phyloP scores from a whole-genome alignment of 1,284 basidiomycete genomes.

The Cryptococcus deneoformans region DNA sequence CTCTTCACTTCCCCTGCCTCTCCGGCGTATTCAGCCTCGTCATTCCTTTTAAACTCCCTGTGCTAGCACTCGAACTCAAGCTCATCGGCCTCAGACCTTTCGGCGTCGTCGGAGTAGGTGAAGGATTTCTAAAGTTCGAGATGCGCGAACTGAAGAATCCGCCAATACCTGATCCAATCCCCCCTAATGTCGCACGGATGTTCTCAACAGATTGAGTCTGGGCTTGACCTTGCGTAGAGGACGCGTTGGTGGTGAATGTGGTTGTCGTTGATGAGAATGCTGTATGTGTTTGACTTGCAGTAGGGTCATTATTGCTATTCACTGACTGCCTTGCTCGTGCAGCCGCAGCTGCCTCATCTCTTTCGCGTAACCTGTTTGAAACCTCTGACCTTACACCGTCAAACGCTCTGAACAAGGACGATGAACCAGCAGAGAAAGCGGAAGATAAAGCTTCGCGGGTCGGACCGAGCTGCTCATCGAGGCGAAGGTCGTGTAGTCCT shows the following conservation, averaged over 20 bases:
- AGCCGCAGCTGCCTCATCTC: conserved; percentile 18
- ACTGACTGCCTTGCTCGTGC: conserved; percentile 6
- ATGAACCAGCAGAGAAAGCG: conserved; percentile 69
- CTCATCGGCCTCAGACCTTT: conserved; percentile 33
- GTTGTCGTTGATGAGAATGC: neutral
- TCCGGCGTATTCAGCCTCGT: too few relatives aligned
- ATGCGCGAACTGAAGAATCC: conserved; percentile 40
- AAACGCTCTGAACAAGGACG: conserved; percentile 81
- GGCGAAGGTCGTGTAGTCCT: conserved; percentile 83
- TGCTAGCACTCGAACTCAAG: conserved; percentile 16
- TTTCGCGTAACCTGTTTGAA: conserved; percentile 32
- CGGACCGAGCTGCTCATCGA: conserved; percentile 85
- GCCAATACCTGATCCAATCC: conserved; percentile 41
- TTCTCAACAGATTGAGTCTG: conserved; percentile 17
- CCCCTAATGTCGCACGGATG: conserved; percentile 36
- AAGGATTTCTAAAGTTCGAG: conserved; percentile 15
- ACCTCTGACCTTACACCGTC: conserved; percentile 66
- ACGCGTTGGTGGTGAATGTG: neutral
- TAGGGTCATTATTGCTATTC: neutral
- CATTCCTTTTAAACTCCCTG: neutral
- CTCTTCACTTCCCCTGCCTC: too few relatives aligned
- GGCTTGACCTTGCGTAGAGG: neutral
- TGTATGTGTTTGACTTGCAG: neutral
- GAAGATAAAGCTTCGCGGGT: conserved; percentile 79
- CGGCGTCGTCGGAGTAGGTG: neutral